phyloP scores from a whole-genome alignment of 352 stramenopile species.

The Phytophthora hibernalis region DNA sequence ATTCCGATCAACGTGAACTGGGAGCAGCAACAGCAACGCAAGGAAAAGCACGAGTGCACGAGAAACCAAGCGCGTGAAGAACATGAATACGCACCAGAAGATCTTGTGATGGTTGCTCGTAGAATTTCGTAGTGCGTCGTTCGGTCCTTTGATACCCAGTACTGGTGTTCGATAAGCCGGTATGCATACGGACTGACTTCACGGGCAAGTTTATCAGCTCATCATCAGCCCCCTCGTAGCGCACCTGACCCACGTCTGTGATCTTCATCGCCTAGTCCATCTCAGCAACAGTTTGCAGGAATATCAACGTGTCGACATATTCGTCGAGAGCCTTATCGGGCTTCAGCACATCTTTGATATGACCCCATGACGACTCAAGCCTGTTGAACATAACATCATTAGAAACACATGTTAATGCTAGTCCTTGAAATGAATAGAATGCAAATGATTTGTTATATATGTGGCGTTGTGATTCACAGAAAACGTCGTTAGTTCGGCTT shows the following conservation, averaged over 20 bases:
- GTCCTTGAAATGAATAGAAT: too few relatives aligned
- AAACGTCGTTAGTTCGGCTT: too few relatives aligned
- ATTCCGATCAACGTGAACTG: too few relatives aligned
- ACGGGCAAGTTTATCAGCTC: background rate
- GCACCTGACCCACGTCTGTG: slow-evolving; percentile 1
- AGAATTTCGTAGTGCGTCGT: slow-evolving; percentile 7
- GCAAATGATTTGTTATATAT: too few relatives aligned
- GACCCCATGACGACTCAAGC: background rate
- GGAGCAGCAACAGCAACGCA: too few relatives aligned
- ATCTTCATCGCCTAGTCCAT: slow-evolving; percentile 7
- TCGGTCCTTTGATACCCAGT: slow-evolving; percentile 4
- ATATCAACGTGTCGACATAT: slow-evolving; percentile 2
- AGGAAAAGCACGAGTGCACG: too few relatives aligned
- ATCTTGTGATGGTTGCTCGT: too few relatives aligned
- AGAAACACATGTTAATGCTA: too few relatives aligned
- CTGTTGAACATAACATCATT: background rate
- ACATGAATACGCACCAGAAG: too few relatives aligned
- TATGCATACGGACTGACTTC: slow-evolving; percentile 9
- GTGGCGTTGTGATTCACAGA: too few relatives aligned
- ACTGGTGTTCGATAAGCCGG: slow-evolving; percentile 6
- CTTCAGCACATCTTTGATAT: slow-evolving; percentile 4
- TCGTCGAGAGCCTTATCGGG: slow-evolving; percentile 1
- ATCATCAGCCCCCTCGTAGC: background rate
- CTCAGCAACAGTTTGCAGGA: slow-evolving; percentile 4
- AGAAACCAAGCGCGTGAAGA: too few relatives aligned